phyloP scores from a whole-genome alignment of 371 early-diverging fungal species.

The Mortierella sp. region DNA sequence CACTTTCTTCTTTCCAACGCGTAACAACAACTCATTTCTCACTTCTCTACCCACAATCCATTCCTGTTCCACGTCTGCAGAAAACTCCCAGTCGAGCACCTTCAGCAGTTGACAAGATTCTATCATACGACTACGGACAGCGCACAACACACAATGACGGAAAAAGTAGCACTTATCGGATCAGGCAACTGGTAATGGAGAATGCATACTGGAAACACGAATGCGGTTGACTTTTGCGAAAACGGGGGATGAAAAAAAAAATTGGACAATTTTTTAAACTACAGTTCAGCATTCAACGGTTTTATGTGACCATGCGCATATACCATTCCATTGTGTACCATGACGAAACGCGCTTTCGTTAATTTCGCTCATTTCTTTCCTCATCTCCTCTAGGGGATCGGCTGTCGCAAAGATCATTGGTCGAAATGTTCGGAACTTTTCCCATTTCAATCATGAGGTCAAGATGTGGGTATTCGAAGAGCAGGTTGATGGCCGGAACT shows the following conservation, averaged over 20 bases:
- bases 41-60: no score
- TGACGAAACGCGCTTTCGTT: no score
- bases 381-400: conserved; percentile 81
- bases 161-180: conserved; percentile 91
- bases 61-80: no score
- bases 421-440: conserved; percentile 76
- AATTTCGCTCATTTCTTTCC: not conserved
- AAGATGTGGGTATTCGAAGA: conserved; percentile 98
- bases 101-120: no score
- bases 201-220: no score
- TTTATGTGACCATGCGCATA: no score
- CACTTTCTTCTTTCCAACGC: no score
- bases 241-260: no score
- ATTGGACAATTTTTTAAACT: not conserved
- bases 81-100: no score
- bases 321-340: not conserved
- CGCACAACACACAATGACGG: conserved; percentile 41
- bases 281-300: no score
- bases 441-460: conserved; percentile 82
- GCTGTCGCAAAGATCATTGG: conserved; percentile 96
- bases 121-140: not conserved
- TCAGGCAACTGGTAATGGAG: conserved; percentile 90
- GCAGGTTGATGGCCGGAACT: conserved; percentile 79
- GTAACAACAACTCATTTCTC: no score
- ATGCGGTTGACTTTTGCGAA: no score